Evolutionary conservation across 805 yeast genomes (phyloP).

Genomic region (Candida broadrunensis): DNA sequence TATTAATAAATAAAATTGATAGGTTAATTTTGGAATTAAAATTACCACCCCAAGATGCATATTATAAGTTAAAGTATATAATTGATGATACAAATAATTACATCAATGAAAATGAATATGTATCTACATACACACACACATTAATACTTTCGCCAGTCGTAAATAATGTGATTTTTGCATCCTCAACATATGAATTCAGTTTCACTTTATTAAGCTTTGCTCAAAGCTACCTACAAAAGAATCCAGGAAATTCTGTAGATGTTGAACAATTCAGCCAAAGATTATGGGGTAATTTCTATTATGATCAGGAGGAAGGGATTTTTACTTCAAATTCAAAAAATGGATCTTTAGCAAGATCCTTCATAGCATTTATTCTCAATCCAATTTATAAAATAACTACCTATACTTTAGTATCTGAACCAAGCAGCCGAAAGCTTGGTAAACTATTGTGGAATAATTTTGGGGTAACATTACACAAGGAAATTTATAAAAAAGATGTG

Average conservation of each 20-base stretch:
- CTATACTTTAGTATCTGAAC: conserved; percentile 52
- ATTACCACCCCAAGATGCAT: conserved; percentile 72
- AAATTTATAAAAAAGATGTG: conserved; percentile 50
- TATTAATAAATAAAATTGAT: conserved; percentile 81
- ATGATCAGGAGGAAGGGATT: conserved; percentile 36
- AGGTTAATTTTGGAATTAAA: conserved; percentile 76
- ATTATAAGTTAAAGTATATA: conserved; percentile 57
- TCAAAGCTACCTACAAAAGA: conserved; percentile 32
- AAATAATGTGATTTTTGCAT: conserved; percentile 73
- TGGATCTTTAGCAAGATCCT: conserved; percentile 37
- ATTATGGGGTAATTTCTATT: conserved; percentile 79
- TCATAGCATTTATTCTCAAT: conserved; percentile 63
- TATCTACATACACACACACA: conserved; percentile 21
- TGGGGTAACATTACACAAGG: conserved; percentile 40
- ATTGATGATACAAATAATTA: conserved; percentile 64
- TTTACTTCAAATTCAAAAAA: conserved; percentile 37
- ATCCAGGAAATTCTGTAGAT: conserved; percentile 10
- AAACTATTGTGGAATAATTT: conserved; percentile 47
- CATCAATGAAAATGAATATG: conserved; percentile 34
- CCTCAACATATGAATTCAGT: conserved; percentile 57
- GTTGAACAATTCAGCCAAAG: conserved; percentile 44
- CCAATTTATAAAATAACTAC: conserved; percentile 80
- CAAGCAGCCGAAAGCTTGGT: conserved; percentile 35
- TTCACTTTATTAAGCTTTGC: conserved; percentile 73
- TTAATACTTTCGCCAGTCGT: conserved; percentile 53